phyloP scores from a whole-genome alignment of 2,329 filamentous ascomycete genomes.

The Arthroderma sp. region DNA sequence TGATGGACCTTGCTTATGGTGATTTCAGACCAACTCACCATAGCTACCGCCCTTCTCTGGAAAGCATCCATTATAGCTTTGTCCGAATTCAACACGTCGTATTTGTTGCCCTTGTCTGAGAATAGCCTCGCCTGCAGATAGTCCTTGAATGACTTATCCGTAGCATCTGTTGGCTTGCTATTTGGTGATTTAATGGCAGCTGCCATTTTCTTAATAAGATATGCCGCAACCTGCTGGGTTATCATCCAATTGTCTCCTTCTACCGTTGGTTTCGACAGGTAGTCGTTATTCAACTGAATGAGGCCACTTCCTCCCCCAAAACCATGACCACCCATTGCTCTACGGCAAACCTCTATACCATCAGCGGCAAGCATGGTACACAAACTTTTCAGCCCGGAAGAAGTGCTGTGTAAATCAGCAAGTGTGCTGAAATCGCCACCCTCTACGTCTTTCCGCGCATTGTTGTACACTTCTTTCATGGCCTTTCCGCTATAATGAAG shows the following conservation, averaged over 20 bases:
- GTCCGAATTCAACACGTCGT: conserved; percentile 23
- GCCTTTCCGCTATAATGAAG: conserved; percentile 32
- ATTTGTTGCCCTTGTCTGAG: conserved; percentile 14
- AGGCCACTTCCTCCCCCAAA: conserved; percentile 41
- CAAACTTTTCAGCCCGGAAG: conserved; percentile 40
- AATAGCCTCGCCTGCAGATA: conserved; percentile 18
- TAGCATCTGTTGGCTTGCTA: conserved; percentile 1
- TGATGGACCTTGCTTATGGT: neutral
- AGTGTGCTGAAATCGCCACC: conserved; percentile 37
- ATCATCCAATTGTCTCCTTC: conserved; percentile 48
- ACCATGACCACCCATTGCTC: conserved; percentile 42
- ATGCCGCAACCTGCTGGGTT: conserved; percentile 39
- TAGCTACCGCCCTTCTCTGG: conserved; percentile 31
- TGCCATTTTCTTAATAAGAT: conserved; percentile 41
- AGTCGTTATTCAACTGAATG: conserved; percentile 39
- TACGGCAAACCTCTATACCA: conserved; percentile 41
- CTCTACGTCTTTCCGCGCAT: conserved; percentile 35
- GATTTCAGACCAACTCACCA: conserved; percentile 12
- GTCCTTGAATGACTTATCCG: conserved; percentile 10
- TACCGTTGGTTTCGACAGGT: conserved; percentile 40
- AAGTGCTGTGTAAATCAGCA: conserved; percentile 41
- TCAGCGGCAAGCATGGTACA: conserved; percentile 41
- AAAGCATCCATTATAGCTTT: conserved; percentile 32
- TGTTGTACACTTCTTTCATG: conserved; percentile 38
- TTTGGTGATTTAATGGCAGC: conserved; percentile 15